phyloP scores from a whole-genome alignment of 495 filamentous ascomycete genomes.

The Aspergillus sclerotioniger region DNA sequence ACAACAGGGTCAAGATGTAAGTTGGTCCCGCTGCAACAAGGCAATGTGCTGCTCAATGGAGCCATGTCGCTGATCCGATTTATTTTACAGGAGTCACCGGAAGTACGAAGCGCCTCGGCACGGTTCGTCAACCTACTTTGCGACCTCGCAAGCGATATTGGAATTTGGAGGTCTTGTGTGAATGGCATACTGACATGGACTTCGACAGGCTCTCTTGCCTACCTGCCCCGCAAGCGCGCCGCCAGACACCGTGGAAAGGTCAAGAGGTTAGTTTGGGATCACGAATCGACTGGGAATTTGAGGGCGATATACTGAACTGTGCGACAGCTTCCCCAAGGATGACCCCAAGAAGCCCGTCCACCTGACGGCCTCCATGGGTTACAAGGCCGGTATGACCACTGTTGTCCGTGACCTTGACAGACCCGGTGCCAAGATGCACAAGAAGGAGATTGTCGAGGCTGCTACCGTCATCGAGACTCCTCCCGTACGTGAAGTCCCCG shows the following conservation, averaged over 20 bases:
- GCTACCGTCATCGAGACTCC: constrained; percentile 99
- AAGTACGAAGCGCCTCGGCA: constrained; percentile 95
- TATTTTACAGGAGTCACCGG: constrained; percentile 59
- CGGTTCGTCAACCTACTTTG: constrained; percentile 54
- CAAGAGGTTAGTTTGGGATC: constrained; percentile 70
- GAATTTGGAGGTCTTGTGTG: constrained; percentile 27
- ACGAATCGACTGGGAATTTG: constrained; percentile 16
- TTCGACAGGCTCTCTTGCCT: constrained; percentile 74
- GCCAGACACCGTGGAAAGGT: constrained; percentile 96
- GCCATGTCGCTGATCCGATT: constrained; percentile 33
- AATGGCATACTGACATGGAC: constrained; percentile 37
- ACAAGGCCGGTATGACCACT: constrained; percentile 99
- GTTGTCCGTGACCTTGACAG: constrained; percentile 99
- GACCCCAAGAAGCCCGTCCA: constrained; percentile 99
- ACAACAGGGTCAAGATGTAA: constrained; percentile 56
- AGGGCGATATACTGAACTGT: constrained; percentile 38
- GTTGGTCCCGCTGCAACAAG: constrained; percentile 19
- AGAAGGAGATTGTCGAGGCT: constrained; percentile 99
- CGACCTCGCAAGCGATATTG: constrained; percentile 24
- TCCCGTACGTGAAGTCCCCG: constrained; percentile 67
- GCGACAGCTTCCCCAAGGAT: constrained; percentile 95
- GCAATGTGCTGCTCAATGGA: constrained; percentile 10
- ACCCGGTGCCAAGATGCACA: constrained; percentile 99
- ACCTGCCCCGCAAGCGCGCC: constrained; percentile 95
- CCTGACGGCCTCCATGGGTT: constrained; percentile 96